phyloP scores from a whole-genome alignment of 1,284 basidiomycete genomes.

The Cutaneotrichosporon arboriforme region DNA sequence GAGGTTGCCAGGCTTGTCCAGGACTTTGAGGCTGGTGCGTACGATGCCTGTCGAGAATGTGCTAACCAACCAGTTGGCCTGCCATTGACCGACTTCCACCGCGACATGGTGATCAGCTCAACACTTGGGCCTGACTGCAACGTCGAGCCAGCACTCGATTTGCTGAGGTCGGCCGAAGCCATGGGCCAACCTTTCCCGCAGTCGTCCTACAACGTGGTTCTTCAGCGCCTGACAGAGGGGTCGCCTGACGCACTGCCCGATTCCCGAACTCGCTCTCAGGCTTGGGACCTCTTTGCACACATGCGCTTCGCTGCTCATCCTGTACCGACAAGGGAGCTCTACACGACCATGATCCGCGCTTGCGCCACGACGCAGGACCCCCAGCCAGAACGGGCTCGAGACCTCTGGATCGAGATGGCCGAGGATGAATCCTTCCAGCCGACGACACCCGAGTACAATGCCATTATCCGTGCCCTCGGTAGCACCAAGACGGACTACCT shows the following conservation, averaged over 20 bases:
- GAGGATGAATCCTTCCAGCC: conserved; percentile 61
- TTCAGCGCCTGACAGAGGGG: conserved; percentile 36
- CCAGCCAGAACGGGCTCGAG: conserved; percentile 84
- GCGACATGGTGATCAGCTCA: conserved; percentile 31
- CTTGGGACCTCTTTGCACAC: conserved; percentile 90
- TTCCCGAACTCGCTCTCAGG: conserved; percentile 55
- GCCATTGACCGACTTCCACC: conserved; percentile 17
- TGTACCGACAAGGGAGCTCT: conserved; percentile 65
- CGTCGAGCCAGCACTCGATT: conserved; percentile 34
- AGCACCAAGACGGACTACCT: conserved; percentile 58
- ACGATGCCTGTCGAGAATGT: background rate
- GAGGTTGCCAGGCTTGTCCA: conserved; percentile 21
- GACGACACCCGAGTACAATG: conserved; percentile 67
- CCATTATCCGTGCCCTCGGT: conserved; percentile 63
- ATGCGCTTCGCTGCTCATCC: conserved; percentile 94
- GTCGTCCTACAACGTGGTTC: conserved; percentile 44
- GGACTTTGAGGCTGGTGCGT: conserved; percentile 24
- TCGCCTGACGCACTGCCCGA: conserved; percentile 18
- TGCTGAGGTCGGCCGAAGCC: conserved; percentile 42
- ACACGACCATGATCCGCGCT: conserved; percentile 79
- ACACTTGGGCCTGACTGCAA: conserved; percentile 19
- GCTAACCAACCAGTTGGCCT: conserved; percentile 20
- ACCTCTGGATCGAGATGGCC: conserved; percentile 87
- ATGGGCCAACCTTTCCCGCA: conserved; percentile 42
- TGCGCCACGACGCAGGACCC: conserved; percentile 61